Evolutionary conservation across 1,284 basidiomycete genomes (phyloP), one percentile per base, ranked within the genome.

Genomic region (Peniophora sp.): DNA sequence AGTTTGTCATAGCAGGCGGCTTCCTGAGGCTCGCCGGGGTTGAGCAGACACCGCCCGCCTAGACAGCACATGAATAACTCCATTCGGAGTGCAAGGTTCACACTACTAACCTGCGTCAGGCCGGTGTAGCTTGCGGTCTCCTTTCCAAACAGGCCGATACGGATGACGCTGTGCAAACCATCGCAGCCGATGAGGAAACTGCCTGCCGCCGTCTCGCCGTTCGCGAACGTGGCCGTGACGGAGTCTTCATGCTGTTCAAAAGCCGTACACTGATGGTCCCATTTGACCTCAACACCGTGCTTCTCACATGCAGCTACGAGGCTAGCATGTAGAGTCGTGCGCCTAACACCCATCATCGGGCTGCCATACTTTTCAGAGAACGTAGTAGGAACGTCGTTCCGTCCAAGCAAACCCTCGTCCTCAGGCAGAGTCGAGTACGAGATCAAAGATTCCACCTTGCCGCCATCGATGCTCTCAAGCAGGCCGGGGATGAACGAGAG

Each of bases 181-280:
- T 76, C 74, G 55, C 72, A 74, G 14, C 73, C 74, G 5, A 75
- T 63, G 10, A 74, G 65, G 51, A 75, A 71, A 53, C 66, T 69
- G 6, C 66, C 72, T 0, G 61, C 63, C 50, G 67, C 70, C 27
- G 53, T 63, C 24, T 55, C 52, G n/a, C 71, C 73, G 50, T 70
- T 69, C 34, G 63, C 64, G 56, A 75, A 70, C 2, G 48, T 55
- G 9, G 70, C 72, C 5, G 57, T 57, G 3, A 72, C 73, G 14
- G 56, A 58, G 8, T 65, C 60, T 0, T 61, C 64, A 12, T 51
- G 48, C 55, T 73, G 65, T 49, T 68, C 64, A 11, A 75, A 54
- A 17, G 50, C 55, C 17, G 62, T 60, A 19, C 74, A 60, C 53
- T 65, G 61, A 44, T 67, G 64, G 3, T 66, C 66, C 58, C 67